phyloP scores from a whole-genome alignment of 306 rosid species.

The Begonia peltatifolia region DNA sequence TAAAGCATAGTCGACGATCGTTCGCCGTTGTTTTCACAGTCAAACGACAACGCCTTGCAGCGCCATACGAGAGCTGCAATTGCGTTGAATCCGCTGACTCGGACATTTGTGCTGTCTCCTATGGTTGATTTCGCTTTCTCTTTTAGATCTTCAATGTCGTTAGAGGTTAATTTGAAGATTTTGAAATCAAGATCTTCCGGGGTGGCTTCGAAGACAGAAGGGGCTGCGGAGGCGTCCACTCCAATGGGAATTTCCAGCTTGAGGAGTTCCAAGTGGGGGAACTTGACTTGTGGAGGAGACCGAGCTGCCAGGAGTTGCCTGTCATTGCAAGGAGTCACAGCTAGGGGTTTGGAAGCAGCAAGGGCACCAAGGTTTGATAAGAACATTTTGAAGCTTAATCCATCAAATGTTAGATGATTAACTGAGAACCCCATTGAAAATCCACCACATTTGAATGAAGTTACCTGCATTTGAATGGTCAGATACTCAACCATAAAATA shows the following conservation, averaged over 20 bases:
- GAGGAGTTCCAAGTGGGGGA: conserved; percentile 51
- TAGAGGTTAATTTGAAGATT: conserved; percentile 23
- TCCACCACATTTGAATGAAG: conserved; percentile 63
- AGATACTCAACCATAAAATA: neutral
- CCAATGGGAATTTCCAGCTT: conserved; percentile 11
- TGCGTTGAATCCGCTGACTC: conserved; percentile 33
- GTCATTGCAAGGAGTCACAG: conserved; percentile 30
- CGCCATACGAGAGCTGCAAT: conserved; percentile 53
- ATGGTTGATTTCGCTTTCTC: conserved; percentile 24
- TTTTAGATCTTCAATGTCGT: conserved; percentile 27
- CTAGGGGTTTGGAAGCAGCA: conserved; percentile 34
- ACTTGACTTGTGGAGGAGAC: conserved; percentile 51
- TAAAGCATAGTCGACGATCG: conserved; percentile 38
- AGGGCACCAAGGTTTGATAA: conserved; percentile 52
- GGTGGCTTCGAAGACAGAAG: conserved; percentile 35
- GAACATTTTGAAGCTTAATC: conserved; percentile 46
- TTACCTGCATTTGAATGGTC: conserved; percentile 18
- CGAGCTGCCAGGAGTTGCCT: conserved; percentile 58
- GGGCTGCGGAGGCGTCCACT: conserved; percentile 7
- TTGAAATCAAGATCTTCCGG: conserved; percentile 32
- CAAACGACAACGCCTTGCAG: conserved; percentile 44
- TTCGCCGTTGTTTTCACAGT: conserved; percentile 5
- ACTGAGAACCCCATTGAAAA: conserved; percentile 47
- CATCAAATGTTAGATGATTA: conserved; percentile 45
- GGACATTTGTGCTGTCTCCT: neutral